phyloP scores from a whole-genome alignment of 2,329 filamentous ascomycete genomes.

The Nemania sp. region DNA sequence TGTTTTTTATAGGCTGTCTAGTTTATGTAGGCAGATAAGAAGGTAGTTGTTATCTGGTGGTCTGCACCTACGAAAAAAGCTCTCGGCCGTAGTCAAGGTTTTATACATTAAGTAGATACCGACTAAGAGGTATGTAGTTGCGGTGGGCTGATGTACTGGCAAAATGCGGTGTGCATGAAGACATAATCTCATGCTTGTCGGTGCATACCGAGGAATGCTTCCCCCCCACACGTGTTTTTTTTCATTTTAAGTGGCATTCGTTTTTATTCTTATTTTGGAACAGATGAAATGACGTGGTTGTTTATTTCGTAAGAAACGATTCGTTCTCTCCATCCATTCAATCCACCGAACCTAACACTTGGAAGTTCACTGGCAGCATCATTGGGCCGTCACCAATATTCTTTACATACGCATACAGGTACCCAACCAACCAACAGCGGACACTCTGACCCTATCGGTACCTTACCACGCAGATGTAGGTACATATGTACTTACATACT shows the following conservation, averaged over 20 bases:
- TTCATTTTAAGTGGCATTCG: not conserved
- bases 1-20: not conserved
- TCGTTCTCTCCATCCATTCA: slow-evolving; percentile 6
- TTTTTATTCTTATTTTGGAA: slow-evolving; percentile 18
- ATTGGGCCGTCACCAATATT: not conserved
- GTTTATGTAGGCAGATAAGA: not conserved
- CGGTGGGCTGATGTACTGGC: not conserved
- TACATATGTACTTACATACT: too few species aligned
- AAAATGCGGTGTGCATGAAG: slow-evolving; percentile 38
- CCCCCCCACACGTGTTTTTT: slow-evolving; percentile 10
- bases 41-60: not conserved
- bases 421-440: not conserved
- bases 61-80: not conserved
- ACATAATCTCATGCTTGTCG: slow-evolving; percentile 30
- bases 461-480: too few species aligned
- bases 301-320: slow-evolving; percentile 26
- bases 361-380: not conserved
- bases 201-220: slow-evolving; percentile 24
- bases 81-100: not conserved
- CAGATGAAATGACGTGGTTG: slow-evolving; percentile 29
- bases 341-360: slow-evolving; percentile 8
- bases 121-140: not conserved
- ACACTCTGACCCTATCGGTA: not conserved
- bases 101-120: too few species aligned
- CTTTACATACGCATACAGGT: not conserved